These are phyloP conservation scores for Beauveria asiatica DNA, from an alignment of 2,329 filamentous ascomycete genomes.

Conservation along the genomic window DNA sequence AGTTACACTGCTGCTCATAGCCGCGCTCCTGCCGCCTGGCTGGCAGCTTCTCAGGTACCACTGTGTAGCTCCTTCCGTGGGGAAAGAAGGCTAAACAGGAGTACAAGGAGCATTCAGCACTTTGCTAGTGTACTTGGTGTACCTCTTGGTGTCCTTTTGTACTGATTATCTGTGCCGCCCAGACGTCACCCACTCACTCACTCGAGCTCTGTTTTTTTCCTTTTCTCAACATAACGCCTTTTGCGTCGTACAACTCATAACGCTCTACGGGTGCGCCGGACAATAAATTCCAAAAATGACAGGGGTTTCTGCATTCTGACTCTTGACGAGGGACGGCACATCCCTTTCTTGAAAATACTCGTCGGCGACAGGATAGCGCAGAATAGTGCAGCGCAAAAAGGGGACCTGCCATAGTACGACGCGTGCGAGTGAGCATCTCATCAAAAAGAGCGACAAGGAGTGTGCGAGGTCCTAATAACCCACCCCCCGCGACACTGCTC, in stretches of 20 bases:
- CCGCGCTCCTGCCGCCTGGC: not conserved
- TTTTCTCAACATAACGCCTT: not conserved
- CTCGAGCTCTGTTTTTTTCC: slow-evolving; percentile 1
- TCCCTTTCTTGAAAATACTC: not conserved
- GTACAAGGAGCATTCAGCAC: not conserved
- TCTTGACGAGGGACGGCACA: not conserved
- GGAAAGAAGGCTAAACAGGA: not conserved
- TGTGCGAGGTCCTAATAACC: not conserved
- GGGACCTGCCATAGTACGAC: not conserved
- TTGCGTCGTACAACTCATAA: not conserved
- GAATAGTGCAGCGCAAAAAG: not conserved
- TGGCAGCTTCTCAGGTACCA: not conserved
- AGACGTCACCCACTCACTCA: not conserved
- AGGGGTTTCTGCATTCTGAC: not conserved
- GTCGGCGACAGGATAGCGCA: not conserved
- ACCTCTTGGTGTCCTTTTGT: not conserved
- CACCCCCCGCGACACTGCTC: not conserved
- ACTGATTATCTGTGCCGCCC: not conserved
- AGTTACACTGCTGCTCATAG: not conserved
- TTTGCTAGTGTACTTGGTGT: not conserved
- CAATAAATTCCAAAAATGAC: not conserved
- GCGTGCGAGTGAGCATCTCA: not conserved
- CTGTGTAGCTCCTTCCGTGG: not conserved
- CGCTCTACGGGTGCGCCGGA: not conserved
- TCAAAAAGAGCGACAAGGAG: not conserved